Conservation (phyloP, 352 stramenopile genomes). For the Pythium phragmitis region DNA sequence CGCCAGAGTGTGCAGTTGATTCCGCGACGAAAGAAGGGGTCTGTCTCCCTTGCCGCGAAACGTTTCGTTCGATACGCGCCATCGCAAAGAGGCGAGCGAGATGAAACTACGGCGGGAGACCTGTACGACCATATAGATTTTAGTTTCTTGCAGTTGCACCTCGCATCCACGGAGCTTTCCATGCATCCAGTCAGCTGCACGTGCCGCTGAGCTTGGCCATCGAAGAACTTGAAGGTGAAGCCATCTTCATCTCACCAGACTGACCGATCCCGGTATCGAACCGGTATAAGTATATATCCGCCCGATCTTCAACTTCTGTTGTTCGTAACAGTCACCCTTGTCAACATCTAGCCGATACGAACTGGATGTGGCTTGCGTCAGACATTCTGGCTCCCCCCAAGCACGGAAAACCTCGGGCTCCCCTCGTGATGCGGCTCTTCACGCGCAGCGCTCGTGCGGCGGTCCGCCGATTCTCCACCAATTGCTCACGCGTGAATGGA, state of each 20-base stretch:
- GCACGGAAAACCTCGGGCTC: not conserved
- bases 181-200: not conserved
- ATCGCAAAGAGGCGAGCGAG: not conserved
- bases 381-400: not conserved
- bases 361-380: conserved; percentile 13
- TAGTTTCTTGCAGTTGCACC: not conserved
- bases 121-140: conserved; percentile 9
- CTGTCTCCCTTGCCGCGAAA: not conserved
- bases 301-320: conserved; percentile 11
- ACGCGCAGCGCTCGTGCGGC: conserved; percentile 6
- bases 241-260: not conserved
- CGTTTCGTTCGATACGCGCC: not conserved
- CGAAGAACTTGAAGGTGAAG: not conserved
- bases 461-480: not conserved
- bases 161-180: conserved; percentile 3
- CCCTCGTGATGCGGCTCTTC: conserved; percentile 17
- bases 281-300: not conserved
- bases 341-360: not conserved
- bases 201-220: not conserved
- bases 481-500: not conserved
- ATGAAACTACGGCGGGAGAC: no score
- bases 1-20: no score
- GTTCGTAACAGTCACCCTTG: conserved; percentile 9
- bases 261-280: not conserved
- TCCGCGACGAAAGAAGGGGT: no score